Conservation (phyloP, 176 grass and related monocot genomes). For the Olyra latifolia region DNA sequence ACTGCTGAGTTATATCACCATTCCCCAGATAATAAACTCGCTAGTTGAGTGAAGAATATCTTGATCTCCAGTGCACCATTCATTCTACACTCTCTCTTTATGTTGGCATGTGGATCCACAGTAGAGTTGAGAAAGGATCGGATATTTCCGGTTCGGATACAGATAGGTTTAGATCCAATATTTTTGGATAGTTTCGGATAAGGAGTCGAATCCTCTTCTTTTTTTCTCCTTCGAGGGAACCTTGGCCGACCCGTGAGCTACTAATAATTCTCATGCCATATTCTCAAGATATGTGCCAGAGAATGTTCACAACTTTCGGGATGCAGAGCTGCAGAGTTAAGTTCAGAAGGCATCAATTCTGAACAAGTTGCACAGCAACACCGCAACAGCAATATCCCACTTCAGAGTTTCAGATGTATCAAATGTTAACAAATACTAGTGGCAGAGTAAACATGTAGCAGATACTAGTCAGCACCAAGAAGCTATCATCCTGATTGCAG, state of each 20-base stretch:
- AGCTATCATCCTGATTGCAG: conserved; percentile 32
- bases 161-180: no score
- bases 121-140: no score
- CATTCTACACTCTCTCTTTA: neutral
- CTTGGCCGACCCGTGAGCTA: no score
- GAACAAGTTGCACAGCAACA: conserved; percentile 1
- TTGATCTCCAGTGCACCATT: neutral
- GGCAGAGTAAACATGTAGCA: neutral
- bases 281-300: no score
- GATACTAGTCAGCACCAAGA: conserved; percentile 29
- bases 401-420: neutral
- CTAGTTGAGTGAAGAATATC: neutral
- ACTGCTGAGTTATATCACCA: neutral
- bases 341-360: no score
- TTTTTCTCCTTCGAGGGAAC: no score
- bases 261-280: no score
- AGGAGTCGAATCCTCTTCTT: no score
- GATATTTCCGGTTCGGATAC: no score
- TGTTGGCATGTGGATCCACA: neutral
- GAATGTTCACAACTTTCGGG: no score
- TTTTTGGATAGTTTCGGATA: no score
- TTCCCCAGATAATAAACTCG: neutral
- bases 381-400: neutral
- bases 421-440: neutral
- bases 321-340: no score